Evolutionary conservation across 495 filamentous ascomycete species (phyloP), one percentile per base, ranked within the genome.

Genomic region (Talaromyces stipitatus): DNA sequence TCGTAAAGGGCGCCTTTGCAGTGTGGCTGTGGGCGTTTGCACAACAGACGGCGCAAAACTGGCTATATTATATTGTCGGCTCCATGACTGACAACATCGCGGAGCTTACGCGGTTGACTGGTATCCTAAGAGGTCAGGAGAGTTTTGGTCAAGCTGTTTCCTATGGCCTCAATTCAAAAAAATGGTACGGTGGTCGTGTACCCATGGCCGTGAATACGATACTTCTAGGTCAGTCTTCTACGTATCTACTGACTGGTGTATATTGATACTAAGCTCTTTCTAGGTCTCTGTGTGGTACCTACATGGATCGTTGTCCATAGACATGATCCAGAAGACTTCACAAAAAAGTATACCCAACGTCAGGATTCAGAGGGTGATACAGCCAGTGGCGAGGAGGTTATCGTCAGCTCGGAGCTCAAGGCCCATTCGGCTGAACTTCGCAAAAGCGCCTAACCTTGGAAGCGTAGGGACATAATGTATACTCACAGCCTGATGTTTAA

Each of bases 111-210:
- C 77, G 84, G 18, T 73, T 81, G 30, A 75, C 82, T 0, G 82
- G 80, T 22, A 72, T 85, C 36, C 69, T 86, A 4, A 72, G 83
- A 46, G 83, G 81, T 1, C 83, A 81, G 2, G 82, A 85, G 59
- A 82, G 80, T 36, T 83, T 82, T 26, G 78, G 78, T 58, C 78
- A 85, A 62, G 84, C 84, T 5, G 62, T 87, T 2, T 82, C 80
- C 18, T 85, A 78, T 59, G 83, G 83, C 3, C 54, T 86, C 1
- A 78, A 77, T 45, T 75, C 74, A 0, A 62, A 64, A 4, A 65
- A 75, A 20, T 80, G 75, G 77, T 61, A 69, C 36, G 77, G 75
- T 0, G 76, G 77, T 8, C 58, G 77, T 26, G 76, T 80, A 20
- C 77, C 76, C 24, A 60, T 79, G 33, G 72, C 74, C 3, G 74